Percentiles rank a stretch among this genome's conserved stretches.
phyloP scores from a whole-genome alignment of 805 yeast genomes.

The baker's yeast (Saccharomyces cerevisiae) region DNA sequence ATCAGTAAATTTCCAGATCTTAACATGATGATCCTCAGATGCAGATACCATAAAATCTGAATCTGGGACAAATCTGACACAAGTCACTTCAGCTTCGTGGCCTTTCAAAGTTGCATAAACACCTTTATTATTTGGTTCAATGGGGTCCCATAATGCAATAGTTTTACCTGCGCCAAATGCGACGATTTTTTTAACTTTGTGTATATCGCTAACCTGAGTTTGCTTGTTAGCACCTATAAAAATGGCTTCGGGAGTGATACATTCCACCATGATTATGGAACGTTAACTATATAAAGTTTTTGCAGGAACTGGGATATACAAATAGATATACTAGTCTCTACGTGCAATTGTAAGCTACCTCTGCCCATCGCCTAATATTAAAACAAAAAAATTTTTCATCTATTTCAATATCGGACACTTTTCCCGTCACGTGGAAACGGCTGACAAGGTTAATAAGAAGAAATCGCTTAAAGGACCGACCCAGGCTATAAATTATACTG shows the following conservation, averaged over 20 bases:
- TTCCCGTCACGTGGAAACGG: neutral
- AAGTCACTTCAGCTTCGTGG: constrained; percentile 56
- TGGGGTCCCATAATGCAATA: constrained; percentile 65
- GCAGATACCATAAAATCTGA: constrained; percentile 46
- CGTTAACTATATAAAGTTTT: neutral
- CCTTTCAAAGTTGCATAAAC: constrained; percentile 49
- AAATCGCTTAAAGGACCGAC: neutral
- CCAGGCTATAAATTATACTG: neutral
- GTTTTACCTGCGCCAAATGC: constrained; percentile 68
- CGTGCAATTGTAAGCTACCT: neutral
- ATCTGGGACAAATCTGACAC: constrained; percentile 49
- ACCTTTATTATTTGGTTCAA: constrained; percentile 36
- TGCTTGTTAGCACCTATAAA: constrained; percentile 71
- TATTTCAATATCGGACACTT: neutral
- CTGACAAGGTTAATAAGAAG: neutral
- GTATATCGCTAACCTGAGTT: constrained; percentile 49
- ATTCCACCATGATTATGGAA: neutral
- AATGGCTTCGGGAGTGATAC: constrained; percentile 41
- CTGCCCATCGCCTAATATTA: neutral
- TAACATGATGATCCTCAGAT: constrained; percentile 57
- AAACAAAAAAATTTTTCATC: neutral
- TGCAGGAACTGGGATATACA: neutral
- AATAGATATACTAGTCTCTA: neutral
- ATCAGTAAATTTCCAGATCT: constrained; percentile 44
- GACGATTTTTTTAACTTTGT: constrained; percentile 32